Conservation (phyloP, 768 basidiomycete species). For the button mushroom (Agaricus bisporus) region DNA sequence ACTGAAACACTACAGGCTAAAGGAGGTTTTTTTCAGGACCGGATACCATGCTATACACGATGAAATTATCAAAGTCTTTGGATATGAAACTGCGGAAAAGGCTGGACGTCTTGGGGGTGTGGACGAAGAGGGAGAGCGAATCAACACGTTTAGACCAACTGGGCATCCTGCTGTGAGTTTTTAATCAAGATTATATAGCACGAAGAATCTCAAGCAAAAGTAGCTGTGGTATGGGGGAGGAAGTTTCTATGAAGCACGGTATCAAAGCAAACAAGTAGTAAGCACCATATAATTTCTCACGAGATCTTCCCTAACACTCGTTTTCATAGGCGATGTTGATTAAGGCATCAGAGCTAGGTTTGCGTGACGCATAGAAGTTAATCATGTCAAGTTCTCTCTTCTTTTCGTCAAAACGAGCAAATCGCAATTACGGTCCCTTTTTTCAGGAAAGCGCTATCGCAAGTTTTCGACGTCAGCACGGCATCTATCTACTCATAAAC, state of each 20-base stretch:
- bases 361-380: neutral
- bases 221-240: conserved; percentile 37
- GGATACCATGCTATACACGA: conserved; percentile 18
- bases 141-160: conserved; percentile 30
- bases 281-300: conserved; percentile 2
- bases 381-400: no score
- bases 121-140: conserved; percentile 35
- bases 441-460: no score
- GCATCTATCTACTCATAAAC: no score
- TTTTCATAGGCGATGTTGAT: conserved; percentile 1
- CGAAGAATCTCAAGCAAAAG: neutral
- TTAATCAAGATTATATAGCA: neutral
- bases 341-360: neutral
- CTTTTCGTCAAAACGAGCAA: no score
- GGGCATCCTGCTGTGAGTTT: conserved; percentile 35
- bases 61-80: conserved; percentile 25
- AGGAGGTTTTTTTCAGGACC: neutral
- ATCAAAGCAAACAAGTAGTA: conserved; percentile 32
- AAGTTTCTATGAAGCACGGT: conserved; percentile 26
- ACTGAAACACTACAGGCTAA: no score
- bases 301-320: neutral
- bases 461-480: no score
- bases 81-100: conserved; percentile 25
- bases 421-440: no score
- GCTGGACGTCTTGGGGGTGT: conserved; percentile 30